Base-by-base conservation (phyloP, 163 green algal genomes). In the Dunaliella salina region DNA sequence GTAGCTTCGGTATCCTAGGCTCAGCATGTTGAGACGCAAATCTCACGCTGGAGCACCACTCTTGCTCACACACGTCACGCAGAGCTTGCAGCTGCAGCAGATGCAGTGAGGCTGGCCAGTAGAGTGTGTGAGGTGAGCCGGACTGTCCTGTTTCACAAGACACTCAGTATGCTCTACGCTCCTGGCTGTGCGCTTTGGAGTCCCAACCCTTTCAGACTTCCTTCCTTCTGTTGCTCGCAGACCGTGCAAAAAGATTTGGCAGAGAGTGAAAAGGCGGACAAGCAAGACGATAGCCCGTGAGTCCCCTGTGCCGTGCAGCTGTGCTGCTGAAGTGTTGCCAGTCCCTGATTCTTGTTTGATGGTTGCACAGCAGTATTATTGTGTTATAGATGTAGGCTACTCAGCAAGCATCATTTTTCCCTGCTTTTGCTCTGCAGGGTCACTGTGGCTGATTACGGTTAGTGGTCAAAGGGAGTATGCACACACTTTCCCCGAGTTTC, bases 361-460 rank as follows among this genome's bases (percentile, higher is more conserved):
- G n/a, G n/a, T n/a, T n/a, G 40, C 40, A 8, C 40, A 50, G 40
- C 4, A 15, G 8, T 50, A 50, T 50, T 50, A 3, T 50, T 50
- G n/a, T n/a, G n/a, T n/a, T n/a, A n/a, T n/a, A n/a, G n/a, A n/a
- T n/a, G n/a, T n/a, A n/a, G n/a, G n/a, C n/a, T n/a, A n/a, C n/a
- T n/a, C n/a, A n/a, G n/a, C n/a, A n/a, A n/a, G n/a, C 57, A 26
- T 12, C 63, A 29, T 75, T 12, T 1, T 75, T 26, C 24, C 63
- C 20, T 29, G 13, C 11, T 12, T 75, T 75, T 75, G 63, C 24
- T 75, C 63, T 75, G 63, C 63, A 75, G 63, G 32, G 96, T 98
- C 0, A 98, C 96, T 0, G 95, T 98, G 8, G 96, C 96, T n/a
- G 96, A 98, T 89, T 98, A 97, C 85, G 95, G 94, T 94, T 80